These are phyloP conservation scores for Nicotiana noctiflora DNA, from an alignment of 257 asterid species.

Conservation along the genomic window DNA sequence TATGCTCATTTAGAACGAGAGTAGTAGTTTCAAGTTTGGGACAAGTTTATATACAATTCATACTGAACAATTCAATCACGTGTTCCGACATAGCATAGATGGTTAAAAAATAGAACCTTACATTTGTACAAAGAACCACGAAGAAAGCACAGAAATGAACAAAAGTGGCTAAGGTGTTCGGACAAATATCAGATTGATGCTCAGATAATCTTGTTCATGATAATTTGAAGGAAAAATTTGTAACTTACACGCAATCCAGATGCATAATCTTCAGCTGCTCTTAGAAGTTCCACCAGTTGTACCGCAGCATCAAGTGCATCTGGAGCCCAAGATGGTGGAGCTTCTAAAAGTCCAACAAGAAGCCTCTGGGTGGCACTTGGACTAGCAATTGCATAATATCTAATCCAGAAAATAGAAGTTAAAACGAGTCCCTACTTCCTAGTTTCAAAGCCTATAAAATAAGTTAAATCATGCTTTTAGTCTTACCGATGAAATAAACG, in stretches of 20 bases:
- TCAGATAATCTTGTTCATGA: neutral
- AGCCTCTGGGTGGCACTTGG: constrained; percentile 99
- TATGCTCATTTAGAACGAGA: neutral
- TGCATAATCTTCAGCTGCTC: constrained; percentile 99
- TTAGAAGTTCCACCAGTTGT: constrained; percentile 93
- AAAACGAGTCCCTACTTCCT: neutral
- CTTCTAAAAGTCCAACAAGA: constrained; percentile 96
- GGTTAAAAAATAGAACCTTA: neutral
- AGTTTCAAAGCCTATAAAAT: neutral
- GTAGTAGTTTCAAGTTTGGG: neutral
- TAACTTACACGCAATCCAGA: constrained; percentile 83
- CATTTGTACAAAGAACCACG: neutral
- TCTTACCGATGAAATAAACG: constrained; percentile 83
- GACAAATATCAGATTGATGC: neutral
- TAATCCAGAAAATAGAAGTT: constrained; percentile 25
- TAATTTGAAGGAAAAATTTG: neutral
- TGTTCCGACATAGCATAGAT: neutral
- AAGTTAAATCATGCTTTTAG: neutral
- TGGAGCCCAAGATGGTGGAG: constrained; percentile 99
- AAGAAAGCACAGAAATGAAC: neutral
- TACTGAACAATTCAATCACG: neutral
- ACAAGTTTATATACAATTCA: neutral
- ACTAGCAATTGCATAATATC: constrained; percentile 96
- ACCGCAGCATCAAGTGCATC: constrained; percentile 99
- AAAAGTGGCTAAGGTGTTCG: neutral